phyloP scores from a whole-genome alignment of 352 stramenopile species.

The Plasmopara viticola region DNA sequence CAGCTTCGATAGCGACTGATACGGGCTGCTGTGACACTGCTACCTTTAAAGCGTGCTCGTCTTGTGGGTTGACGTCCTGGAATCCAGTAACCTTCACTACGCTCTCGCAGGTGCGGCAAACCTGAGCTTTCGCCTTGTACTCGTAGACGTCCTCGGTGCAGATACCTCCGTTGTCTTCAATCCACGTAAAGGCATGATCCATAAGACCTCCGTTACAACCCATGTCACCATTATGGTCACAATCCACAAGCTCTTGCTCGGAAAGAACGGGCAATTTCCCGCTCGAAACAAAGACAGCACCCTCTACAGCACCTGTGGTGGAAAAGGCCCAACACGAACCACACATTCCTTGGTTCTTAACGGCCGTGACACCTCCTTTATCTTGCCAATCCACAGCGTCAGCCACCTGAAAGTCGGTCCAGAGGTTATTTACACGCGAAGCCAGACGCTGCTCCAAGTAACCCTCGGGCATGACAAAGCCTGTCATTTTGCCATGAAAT shows the following conservation, averaged over 20 bases:
- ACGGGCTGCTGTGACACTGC: conserved; percentile 79
- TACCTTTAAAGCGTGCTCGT: conserved; percentile 79
- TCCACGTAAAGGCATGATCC: conserved; percentile 96
- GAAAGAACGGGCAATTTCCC: conserved; percentile 89
- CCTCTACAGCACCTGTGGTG: conserved; percentile 96
- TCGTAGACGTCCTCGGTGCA: conserved; percentile 94
- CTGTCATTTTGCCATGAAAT: conserved; percentile 80
- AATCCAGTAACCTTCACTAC: conserved; percentile 84
- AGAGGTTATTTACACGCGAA: conserved; percentile 27
- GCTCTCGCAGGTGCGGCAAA: conserved; percentile 75
- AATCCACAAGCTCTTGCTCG: conserved; percentile 98
- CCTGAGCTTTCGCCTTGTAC: conserved; percentile 82
- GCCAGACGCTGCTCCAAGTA: conserved; percentile 60
- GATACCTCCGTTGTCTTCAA: conserved; percentile 87
- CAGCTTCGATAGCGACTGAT: conserved; percentile 84
- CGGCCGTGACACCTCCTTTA: conserved; percentile 88
- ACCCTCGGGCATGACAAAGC: conserved; percentile 38
- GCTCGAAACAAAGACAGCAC: conserved; percentile 91
- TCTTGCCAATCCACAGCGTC: conserved; percentile 91
- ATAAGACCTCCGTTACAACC: conserved; percentile 97
- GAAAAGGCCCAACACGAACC: conserved; percentile 97
- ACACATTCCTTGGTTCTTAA: conserved; percentile 94
- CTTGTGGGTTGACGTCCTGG: conserved; percentile 59
- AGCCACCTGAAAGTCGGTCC: conserved; percentile 43
- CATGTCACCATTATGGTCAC: conserved; percentile 91